Percentiles rank a stretch among this genome's conserved stretches.
Conservation (phyloP, 352 stramenopile species). For the Phytophthora fragariaefolia region DNA sequence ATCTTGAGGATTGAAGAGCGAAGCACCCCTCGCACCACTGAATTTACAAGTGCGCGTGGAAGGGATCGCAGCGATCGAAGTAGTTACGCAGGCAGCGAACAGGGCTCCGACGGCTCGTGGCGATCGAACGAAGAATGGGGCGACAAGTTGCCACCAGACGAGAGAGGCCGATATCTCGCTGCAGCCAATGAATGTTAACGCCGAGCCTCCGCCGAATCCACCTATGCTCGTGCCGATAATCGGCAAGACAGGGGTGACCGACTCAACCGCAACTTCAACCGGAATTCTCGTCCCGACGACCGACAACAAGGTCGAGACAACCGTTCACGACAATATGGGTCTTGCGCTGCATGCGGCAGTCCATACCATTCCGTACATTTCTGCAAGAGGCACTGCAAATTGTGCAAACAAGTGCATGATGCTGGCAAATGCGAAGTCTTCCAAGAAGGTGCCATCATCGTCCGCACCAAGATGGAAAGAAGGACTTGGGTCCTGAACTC, state of each 20-base stretch:
- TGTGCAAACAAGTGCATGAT: not conserved
- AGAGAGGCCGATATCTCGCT: not conserved
- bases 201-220: not conserved
- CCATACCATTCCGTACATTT: not conserved
- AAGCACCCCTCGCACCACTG: no score
- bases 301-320: not conserved
- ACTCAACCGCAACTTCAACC: no score
- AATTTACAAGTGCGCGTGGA: no score
- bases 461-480: conserved; percentile 1
- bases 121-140: no score
- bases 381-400: not conserved
- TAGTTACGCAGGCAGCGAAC: no score
- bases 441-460: conserved; percentile 3
- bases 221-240: not conserved
- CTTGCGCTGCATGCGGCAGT: not conserved
- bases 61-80: no score
- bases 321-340: not conserved
- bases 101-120: no score
- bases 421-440: not conserved
- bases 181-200: not conserved
- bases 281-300: not conserved
- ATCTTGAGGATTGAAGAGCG: no score
- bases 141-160: no score
- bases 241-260: not conserved
- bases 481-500: not conserved